Percentiles rank a stretch among this genome's conserved stretches.
phyloP scores from a whole-genome alignment of 169 alveolate species.

The Plasmodium chabaudi region DNA sequence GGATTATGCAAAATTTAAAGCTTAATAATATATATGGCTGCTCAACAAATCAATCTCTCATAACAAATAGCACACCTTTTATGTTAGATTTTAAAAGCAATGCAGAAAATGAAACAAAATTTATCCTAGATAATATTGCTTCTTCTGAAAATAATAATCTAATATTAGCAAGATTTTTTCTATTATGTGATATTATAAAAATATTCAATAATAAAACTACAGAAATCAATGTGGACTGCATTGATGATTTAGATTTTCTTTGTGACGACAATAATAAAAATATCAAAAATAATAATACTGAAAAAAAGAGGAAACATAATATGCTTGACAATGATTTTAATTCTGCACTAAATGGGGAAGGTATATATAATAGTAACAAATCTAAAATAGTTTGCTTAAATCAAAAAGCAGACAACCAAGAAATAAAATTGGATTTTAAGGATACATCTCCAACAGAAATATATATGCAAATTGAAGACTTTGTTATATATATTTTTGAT shows the following conservation, averaged over 20 bases:
- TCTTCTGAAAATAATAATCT: slow-evolving; percentile 5
- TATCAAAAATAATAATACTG: neutral
- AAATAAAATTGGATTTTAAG: neutral
- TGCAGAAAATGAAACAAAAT: neutral
- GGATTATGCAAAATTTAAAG: neutral
- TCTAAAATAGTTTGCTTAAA: neutral
- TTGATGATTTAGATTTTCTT: neutral
- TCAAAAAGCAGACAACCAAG: neutral
- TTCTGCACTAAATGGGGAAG: neutral
- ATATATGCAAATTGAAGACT: slow-evolving; percentile 14
- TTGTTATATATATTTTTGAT: slow-evolving; percentile 21
- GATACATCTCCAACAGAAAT: slow-evolving; percentile 1
- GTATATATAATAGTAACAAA: neutral
- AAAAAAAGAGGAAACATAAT: slow-evolving; percentile 9
- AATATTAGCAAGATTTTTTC: slow-evolving; percentile 17
- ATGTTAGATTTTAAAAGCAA: neutral
- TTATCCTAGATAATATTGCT: neutral
- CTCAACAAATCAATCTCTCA: neutral
- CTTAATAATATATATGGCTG: slow-evolving; percentile 3
- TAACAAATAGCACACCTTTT: neutral
- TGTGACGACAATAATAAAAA: neutral
- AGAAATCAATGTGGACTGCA: neutral
- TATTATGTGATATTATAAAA: slow-evolving; percentile 32
- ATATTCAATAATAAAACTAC: neutral
- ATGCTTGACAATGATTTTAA: neutral